Base-by-base conservation (phyloP, 306 rosid genomes). In the Adenanthera pavonina region DNA sequence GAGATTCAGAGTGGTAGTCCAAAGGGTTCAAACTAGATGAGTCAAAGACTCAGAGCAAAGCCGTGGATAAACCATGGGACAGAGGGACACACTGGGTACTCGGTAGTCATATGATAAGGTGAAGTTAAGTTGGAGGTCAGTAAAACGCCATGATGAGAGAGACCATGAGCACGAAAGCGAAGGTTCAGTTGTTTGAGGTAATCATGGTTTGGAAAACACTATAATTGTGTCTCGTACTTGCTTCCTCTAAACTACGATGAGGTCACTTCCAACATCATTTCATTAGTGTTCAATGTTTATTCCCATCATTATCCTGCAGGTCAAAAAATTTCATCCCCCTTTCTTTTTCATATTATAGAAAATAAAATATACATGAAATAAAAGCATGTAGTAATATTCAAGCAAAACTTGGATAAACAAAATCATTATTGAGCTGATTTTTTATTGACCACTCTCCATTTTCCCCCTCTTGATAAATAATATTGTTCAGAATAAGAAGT, bases 221-320 rank as follows among this genome's bases (percentile, higher is more conserved):
- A 77, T 77, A 52, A 76, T 85, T 57, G 60, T 72, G 85, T 77
- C 85, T 70, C 35, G 77, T 85, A 76, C 85, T 85, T 80, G 75
- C 64, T 80, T 71, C 57, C 75, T 80, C 74, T 76, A 38, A 74
- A 59, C 74, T 35, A 79, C 40, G 64, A 72, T 15, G 40, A 14
- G 8, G 44, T 71, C 71, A 38, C 48, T 65, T 38, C 70, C 71
- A 6, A 13, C 30, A 67, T 67, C 38, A 43, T 62, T 62, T 40
- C n/a, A 17, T 62, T 48, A 30, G 17, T 14, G 30, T 61, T 59
- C 13, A 35, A 35, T 15, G 9, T 66, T 66, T 19, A 8, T 72
- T 30, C 12, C 14, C 44, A 48, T 72, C 44, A 72, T 72, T 72
- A 49, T 10, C 30, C 3, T 6, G 15, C 5, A 44, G 34, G 7